Base-by-base conservation (phyloP, 805 yeast genomes). In the Nakazawaea wyomingensis region DNA sequence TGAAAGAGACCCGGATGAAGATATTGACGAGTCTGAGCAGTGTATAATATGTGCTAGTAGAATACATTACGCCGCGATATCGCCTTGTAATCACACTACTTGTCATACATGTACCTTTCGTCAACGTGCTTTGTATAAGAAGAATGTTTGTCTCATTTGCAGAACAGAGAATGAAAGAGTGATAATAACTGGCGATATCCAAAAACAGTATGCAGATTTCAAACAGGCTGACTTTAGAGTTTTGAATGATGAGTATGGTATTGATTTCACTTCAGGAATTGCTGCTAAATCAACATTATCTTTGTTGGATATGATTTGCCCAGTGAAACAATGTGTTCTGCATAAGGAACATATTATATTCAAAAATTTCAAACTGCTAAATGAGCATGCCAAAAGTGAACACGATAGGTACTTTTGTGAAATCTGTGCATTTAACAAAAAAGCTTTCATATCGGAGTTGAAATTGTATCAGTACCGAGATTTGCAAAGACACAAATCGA, bases 1-100 rank as follows among this genome's bases (percentile, higher is more conserved):
- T 18, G 34, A 34, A 16, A 19, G 6, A 13, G 18, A 29, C 4
- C 34, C 8, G 31, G 37, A 7, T 22, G 64, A 59, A 5, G 63
- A 57, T 13, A 61, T 60, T 14, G 49, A 39, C 18, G 68, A 65
- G 30, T 72, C 64, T n/a, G 72, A 72, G 10, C 55, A 63, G 26
- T 90, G 97, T 70, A 64, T 89, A 18, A 85, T 93, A 45, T 93
- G 99, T 66, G 93, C 97, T 0, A 83, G 85, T 36, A 66, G 66
- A 24, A 69, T 88, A 21, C 50, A 53, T n/a, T 74, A 71, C 51
- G 78, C 80, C 2, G 87, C 95, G 0, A 55, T 85, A 8, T 75
- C 93, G 1, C 85, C 88, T 0, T 93, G 99, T 62, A 80, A 82
- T 53, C 98, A 93, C 58, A 73, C 69, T 27, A 79, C 89, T 0